Evolutionary conservation across 225 moss, liverwort and hornwort species (phyloP).

Genomic region (Pseudoscleropodium purum): DNA sequence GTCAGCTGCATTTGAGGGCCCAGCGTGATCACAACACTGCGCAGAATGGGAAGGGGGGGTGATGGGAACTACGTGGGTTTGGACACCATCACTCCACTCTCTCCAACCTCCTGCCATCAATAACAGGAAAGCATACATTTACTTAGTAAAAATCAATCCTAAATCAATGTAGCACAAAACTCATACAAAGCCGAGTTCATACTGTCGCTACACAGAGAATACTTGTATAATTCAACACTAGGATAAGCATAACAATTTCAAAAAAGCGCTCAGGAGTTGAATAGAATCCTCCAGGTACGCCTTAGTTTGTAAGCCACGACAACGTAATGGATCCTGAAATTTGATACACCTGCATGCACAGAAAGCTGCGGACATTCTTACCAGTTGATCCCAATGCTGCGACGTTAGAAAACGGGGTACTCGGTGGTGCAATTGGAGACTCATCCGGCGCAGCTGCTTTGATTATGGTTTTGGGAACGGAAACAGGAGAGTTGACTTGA

Average conservation of each 20-base stretch:
- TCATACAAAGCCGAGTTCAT: not conserved
- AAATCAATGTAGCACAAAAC: not conserved
- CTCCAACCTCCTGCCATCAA: slow-evolving; percentile 63
- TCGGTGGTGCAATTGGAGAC: slow-evolving; percentile 32
- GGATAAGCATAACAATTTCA: not conserved
- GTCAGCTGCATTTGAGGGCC: slow-evolving; percentile 11
- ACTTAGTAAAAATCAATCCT: not conserved
- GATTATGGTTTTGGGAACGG: not conserved
- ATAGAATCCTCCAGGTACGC: not conserved
- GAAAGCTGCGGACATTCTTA: not conserved
- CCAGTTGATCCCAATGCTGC: slow-evolving; percentile 49
- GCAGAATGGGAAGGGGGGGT: slow-evolving; percentile 12
- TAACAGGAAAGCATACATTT: not conserved
- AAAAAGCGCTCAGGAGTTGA: not conserved
- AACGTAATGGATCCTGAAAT: not conserved
- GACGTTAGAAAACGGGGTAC: slow-evolving; percentile 45
- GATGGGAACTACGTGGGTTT: slow-evolving; percentile 11
- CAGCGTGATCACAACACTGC: slow-evolving; percentile 31
- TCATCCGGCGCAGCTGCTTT: slow-evolving; percentile 13
- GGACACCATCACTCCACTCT: slow-evolving; percentile 64
- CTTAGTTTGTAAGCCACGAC: not conserved
- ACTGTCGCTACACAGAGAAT: not conserved
- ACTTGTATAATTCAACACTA: not conserved
- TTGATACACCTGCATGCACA: not conserved
- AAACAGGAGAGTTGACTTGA: slow-evolving; percentile 22